Base-by-base conservation (phyloP, 805 yeast genomes). In the Suhomyces emberorum region DNA sequence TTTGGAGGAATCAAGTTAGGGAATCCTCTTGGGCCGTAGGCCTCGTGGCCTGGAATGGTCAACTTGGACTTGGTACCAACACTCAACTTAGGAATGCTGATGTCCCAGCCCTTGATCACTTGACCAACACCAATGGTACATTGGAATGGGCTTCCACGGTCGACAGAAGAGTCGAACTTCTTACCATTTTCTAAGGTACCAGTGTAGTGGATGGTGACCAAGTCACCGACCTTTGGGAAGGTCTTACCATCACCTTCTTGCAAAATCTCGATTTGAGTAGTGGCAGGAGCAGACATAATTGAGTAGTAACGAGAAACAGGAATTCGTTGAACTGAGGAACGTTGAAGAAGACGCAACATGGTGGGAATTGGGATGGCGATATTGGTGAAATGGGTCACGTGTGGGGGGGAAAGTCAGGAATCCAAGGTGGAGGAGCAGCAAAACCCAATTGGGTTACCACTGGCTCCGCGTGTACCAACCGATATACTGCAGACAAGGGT, bases 1-100 rank as follows among this genome's bases (percentile, higher is more conserved):
- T 87, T 88, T 52, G 96, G 96, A 48, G 98, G 98, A 59, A 91
- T 91, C 59, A 88, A 72, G 51, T 96, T 96, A 51, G 97, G 97
- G 81, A 84, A 88, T 33, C 98, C 98, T 68, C 95, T 81, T 48
- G 77, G 76, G 46, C 97, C 97, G 69, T 91, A 91, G 51, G 95
- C 98, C 70, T 86, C 83, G 54, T 80, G 78, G 48, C 96, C 95
- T 54, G 96, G 95, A 54, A 91, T 88, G 54, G 95, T 88, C 59
- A 91, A 74, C 60, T 83, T 76, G 34, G 97, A 96, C 74, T 83
- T 85, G 69, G 93, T 88, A 55, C 98, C 98, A 34, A 88, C 76
- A 36, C 95, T 83, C 61, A 91, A 74, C 67, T 88, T 80, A 38
- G 97, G 96, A 61, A 88, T 87, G 44, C 89, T 95, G 56, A 79